Percentiles rank a stretch among this genome's conserved stretches.
Evolutionary conservation across 108 stramenopile species (phyloP).

Genomic region (Fistulifera pelliculosa): DNA sequence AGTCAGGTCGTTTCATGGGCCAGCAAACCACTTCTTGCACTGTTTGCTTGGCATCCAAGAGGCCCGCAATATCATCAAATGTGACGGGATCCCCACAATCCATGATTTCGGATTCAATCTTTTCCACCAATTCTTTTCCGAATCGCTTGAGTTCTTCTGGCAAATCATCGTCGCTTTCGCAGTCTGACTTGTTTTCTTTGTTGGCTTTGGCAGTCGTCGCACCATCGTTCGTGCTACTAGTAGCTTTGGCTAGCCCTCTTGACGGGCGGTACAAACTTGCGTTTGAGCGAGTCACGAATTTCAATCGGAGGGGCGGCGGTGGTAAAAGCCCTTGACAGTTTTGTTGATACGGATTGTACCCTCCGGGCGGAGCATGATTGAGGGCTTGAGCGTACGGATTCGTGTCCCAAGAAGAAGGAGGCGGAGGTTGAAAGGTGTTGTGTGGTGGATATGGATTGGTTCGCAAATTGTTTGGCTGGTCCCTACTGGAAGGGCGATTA

Average conservation of each 20-base stretch:
- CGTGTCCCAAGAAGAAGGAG: too few relatives aligned
- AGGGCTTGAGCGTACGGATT: neutral
- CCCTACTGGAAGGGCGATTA: neutral
- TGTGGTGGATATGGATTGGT: neutral
- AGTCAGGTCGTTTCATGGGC: constrained; percentile 89
- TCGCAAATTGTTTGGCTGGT: constrained; percentile 7
- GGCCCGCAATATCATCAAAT: constrained; percentile 90
- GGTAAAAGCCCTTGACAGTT: constrained; percentile 4
- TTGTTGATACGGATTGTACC: constrained; percentile 17
- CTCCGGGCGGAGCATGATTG: neutral
- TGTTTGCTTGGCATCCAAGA: constrained; percentile 77
- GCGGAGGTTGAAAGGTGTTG: constrained; percentile 3
- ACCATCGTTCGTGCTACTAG: neutral
- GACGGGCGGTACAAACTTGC: constrained; percentile 75
- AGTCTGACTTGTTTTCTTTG: constrained; percentile 12
- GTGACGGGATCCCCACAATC: constrained; percentile 50
- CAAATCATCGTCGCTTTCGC: constrained; percentile 64
- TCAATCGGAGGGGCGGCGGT: constrained; percentile 3
- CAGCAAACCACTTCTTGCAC: constrained; percentile 83
- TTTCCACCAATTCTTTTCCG: constrained; percentile 81
- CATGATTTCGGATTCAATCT: constrained; percentile 81
- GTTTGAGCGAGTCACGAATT: constrained; percentile 61
- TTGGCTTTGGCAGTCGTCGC: neutral
- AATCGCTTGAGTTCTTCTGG: constrained; percentile 76
- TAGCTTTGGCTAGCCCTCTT: neutral